phyloP scores from a whole-genome alignment of 306 rosid genomes.

The Sophora flavescens region DNA sequence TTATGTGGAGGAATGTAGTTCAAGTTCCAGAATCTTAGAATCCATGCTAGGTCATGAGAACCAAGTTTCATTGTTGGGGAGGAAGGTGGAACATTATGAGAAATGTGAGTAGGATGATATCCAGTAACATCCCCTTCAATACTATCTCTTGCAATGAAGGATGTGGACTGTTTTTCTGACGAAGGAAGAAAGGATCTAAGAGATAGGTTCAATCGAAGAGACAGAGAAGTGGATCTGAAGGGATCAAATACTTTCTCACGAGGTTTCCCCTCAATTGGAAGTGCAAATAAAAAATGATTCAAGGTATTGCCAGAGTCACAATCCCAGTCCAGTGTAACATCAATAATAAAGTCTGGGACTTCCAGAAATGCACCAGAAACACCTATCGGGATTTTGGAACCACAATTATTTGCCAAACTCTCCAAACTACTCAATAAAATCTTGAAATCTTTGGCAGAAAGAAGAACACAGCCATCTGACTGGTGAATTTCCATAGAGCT shows the following conservation, averaged over 20 bases:
- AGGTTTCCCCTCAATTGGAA: conserved; percentile 79
- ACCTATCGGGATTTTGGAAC: conserved; percentile 74
- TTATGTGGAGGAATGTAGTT: conserved; percentile 88
- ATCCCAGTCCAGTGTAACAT: conserved; percentile 88
- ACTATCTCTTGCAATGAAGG: conserved; percentile 44
- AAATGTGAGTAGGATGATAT: conserved; percentile 55
- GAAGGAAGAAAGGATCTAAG: conserved; percentile 62
- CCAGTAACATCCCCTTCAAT: conserved; percentile 60
- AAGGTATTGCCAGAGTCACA: conserved; percentile 86
- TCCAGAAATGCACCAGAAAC: conserved; percentile 68
- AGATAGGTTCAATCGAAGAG: conserved; percentile 66
- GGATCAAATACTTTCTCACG: conserved; percentile 85
- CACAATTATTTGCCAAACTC: conserved; percentile 71
- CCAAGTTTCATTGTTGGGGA: conserved; percentile 74
- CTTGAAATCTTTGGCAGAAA: conserved; percentile 72
- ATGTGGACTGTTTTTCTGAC: conserved; percentile 56
- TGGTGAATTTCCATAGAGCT: conserved; percentile 82
- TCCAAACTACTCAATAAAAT: conserved; percentile 78
- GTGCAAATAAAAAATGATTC: conserved; percentile 82
- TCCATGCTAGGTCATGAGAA: conserved; percentile 96
- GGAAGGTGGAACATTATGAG: conserved; percentile 51
- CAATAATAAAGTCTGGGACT: conserved; percentile 75
- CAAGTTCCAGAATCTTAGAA: conserved; percentile 64
- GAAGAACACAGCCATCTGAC: conserved; percentile 81
- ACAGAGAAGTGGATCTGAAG: conserved; percentile 86